A percentile compares a stretch with the other conserved stretches of the same genome.
phyloP scores from a whole-genome alignment of 208 protist species.

The Leishmania mexicana region DNA sequence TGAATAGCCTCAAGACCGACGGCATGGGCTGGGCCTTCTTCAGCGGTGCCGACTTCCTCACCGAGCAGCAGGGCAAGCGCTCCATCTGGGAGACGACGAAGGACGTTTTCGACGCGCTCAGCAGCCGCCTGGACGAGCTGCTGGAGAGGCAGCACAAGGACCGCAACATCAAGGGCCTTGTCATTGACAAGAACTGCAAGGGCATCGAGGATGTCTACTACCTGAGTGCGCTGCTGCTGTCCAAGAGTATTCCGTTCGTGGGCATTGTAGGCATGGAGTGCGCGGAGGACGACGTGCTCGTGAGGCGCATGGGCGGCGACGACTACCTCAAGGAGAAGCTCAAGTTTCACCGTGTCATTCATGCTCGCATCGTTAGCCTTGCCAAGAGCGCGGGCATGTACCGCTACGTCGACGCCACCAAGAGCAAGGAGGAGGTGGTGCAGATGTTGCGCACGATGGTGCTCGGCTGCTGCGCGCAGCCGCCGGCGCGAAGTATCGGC shows the following conservation, averaged over 20 bases:
- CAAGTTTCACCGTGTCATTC: constrained; percentile 88
- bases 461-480: constrained; percentile 82
- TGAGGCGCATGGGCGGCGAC: constrained; percentile 73
- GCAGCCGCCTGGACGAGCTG: constrained; percentile 76
- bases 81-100: constrained; percentile 75
- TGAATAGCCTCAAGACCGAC: constrained; percentile 73
- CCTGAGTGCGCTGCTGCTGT: constrained; percentile 70
- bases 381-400: constrained; percentile 79
- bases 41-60: constrained; percentile 79
- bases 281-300: constrained; percentile 61
- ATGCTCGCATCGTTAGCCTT: constrained; percentile 73
- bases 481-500: constrained; percentile 54
- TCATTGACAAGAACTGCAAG: constrained; percentile 91
- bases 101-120: constrained; percentile 82
- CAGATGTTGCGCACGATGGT: constrained; percentile 73
- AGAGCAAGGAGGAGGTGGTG: constrained; percentile 70
- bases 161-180: constrained; percentile 76
- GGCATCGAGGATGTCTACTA: constrained; percentile 87
- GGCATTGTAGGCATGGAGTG: constrained; percentile 84
- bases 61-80: constrained; percentile 45
- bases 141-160: constrained; percentile 61
- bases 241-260: constrained; percentile 78
- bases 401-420: constrained; percentile 71
- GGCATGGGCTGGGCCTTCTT: constrained; percentile 86
- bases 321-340: constrained; percentile 73